These are phyloP conservation scores for Vinca major DNA, from an alignment of 305 asterid genomes.

Conservation along the genomic window DNA sequence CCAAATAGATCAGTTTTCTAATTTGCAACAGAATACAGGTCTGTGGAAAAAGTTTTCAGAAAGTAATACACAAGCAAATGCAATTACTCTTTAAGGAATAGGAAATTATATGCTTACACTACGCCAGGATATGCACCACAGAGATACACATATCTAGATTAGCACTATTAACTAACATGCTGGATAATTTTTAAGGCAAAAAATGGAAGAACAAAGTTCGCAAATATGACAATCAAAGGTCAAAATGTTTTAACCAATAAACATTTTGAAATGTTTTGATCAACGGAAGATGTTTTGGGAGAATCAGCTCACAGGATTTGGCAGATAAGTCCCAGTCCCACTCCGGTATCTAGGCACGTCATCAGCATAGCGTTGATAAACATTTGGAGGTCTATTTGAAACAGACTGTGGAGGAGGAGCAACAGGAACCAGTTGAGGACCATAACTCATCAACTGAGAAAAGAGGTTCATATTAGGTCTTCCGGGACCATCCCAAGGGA, in stretches of 20 bases:
- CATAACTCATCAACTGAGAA: slow-evolving; percentile 65
- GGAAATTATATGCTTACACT: neutral
- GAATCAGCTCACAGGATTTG: slow-evolving; percentile 77
- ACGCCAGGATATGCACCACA: neutral
- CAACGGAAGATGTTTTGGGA: slow-evolving; percentile 7
- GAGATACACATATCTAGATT: neutral
- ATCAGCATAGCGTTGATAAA: slow-evolving; percentile 54
- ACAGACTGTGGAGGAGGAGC: slow-evolving; percentile 59
- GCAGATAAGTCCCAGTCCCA: slow-evolving; percentile 97
- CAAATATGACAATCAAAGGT: neutral
- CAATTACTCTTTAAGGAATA: neutral
- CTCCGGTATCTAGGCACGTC: slow-evolving; percentile 82
- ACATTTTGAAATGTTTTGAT: neutral
- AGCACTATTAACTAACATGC: neutral
- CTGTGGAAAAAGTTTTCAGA: too few relatives aligned
- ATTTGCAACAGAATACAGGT: too few relatives aligned
- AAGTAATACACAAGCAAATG: too few relatives aligned
- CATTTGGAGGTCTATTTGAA: slow-evolving; percentile 57
- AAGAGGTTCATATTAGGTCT: slow-evolving; percentile 54
- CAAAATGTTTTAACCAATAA: neutral
- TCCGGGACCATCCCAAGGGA: slow-evolving; percentile 80
- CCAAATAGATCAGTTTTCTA: too few relatives aligned
- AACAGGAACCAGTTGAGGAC: slow-evolving; percentile 60
- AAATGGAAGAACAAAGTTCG: neutral
- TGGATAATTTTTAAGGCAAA: neutral